Percentiles rank a stretch among this genome's conserved stretches.
These are phyloP conservation scores for Lyophyllum decastes DNA, from an alignment of 768 basidiomycete species.

Conservation along the genomic window DNA sequence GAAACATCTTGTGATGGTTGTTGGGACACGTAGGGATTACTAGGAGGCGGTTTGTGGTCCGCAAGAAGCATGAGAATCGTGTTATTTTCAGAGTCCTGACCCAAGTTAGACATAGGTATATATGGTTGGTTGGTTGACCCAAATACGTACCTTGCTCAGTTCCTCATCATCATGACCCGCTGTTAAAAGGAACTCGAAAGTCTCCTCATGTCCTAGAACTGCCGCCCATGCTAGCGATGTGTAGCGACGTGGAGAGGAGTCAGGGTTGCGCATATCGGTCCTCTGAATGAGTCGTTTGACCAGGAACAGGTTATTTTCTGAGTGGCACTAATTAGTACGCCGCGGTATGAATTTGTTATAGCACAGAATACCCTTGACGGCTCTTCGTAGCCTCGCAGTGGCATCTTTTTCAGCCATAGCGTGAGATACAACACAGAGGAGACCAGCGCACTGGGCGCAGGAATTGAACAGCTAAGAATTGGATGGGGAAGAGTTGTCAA, in stretches of 20 bases:
- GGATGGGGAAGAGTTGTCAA: slow-evolving; percentile 11
- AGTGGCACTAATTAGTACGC: slow-evolving; percentile 17
- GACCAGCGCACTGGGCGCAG: not conserved
- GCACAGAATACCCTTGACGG: slow-evolving; percentile 65
- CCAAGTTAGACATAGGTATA: not conserved
- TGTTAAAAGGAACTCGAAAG: slow-evolving; percentile 86
- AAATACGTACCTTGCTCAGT: slow-evolving; percentile 68
- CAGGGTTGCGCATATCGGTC: slow-evolving; percentile 90
- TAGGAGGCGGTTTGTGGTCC: slow-evolving; percentile 62
- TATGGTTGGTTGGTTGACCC: not conserved
- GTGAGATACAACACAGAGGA: slow-evolving; percentile 7
- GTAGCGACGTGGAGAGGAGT: slow-evolving; percentile 70
- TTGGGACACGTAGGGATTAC: slow-evolving; percentile 45
- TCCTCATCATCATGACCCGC: slow-evolving; percentile 94
- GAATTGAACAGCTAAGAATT: slow-evolving; percentile 6
- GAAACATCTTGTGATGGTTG: slow-evolving; percentile 61
- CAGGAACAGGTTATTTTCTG: slow-evolving; percentile 94
- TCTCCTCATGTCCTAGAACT: slow-evolving; percentile 85
- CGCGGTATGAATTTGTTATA: not conserved
- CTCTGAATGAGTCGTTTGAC: slow-evolving; percentile 85
- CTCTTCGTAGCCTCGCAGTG: slow-evolving; percentile 70
- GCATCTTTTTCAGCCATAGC: slow-evolving; percentile 84
- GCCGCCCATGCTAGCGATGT: slow-evolving; percentile 94
- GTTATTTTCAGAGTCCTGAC: slow-evolving; percentile 88
- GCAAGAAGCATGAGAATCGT: slow-evolving; percentile 94